Percentiles rank a stretch among this genome's conserved stretches.
Conservation (phyloP, 2,329 filamentous ascomycete genomes). For the Penicillium olsonii region DNA sequence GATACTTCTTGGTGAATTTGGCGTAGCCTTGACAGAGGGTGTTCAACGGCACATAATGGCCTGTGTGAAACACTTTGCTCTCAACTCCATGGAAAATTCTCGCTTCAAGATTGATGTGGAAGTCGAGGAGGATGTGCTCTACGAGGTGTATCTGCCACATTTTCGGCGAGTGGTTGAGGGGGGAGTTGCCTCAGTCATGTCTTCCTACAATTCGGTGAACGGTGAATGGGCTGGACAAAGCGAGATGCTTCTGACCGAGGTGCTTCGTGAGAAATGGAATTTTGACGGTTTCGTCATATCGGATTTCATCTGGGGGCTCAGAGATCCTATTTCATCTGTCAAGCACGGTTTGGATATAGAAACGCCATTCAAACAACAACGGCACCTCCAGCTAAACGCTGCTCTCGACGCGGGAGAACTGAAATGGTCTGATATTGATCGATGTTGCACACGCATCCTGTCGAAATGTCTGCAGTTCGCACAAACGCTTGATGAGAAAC, state of each 20-base stretch:
- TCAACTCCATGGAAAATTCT: conserved; percentile 34
- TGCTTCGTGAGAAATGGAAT: conserved; percentile 9
- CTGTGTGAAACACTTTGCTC: conserved; percentile 32
- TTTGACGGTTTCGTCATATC: conserved; percentile 14
- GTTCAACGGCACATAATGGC: conserved; percentile 29
- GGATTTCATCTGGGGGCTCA: conserved; percentile 14
- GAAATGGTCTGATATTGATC: conserved; percentile 1
- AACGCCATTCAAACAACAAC: conserved; percentile 12
- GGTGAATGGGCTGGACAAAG: conserved; percentile 14
- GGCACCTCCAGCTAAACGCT: not conserved
- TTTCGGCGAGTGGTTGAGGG: conserved; percentile 11
- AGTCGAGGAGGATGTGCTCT: conserved; percentile 26
- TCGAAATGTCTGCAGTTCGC: too few species aligned
- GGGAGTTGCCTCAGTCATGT: conserved; percentile 11
- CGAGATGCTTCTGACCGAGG: conserved; percentile 4
- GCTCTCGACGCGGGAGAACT: conserved; percentile 2
- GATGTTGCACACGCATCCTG: conserved; percentile 2
- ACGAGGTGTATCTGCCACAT: conserved; percentile 26
- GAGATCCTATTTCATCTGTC: conserved; percentile 8
- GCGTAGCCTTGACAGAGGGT: conserved; percentile 22
- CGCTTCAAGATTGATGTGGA: conserved; percentile 29
- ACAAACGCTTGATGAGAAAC: too few species aligned
- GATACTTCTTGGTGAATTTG: conserved; percentile 25
- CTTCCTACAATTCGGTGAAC: conserved; percentile 13
- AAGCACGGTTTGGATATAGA: conserved; percentile 13